Percentiles rank a stretch among this genome's conserved stretches.
These are phyloP conservation scores for Sporothrix schenckii DNA, from an alignment of 2,329 filamentous ascomycete species.

Conservation along the genomic window DNA sequence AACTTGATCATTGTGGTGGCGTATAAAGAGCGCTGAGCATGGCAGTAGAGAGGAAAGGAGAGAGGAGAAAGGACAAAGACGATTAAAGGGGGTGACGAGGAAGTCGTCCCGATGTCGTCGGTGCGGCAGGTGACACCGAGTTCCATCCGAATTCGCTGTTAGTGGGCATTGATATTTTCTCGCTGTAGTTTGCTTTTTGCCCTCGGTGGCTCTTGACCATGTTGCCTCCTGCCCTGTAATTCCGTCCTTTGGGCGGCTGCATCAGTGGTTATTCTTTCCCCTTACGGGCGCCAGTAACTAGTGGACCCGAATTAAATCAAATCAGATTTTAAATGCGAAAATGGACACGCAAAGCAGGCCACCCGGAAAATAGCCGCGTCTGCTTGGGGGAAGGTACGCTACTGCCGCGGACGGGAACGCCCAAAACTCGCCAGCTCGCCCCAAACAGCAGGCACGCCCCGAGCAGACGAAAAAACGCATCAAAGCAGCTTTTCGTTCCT, in stretches of 20 bases:
- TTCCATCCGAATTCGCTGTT: constrained; percentile 25
- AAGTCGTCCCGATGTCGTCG: background rate
- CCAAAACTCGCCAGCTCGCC: constrained; percentile 17
- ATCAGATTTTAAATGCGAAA: constrained; percentile 19
- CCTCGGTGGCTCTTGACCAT: background rate
- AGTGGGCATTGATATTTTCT: constrained; percentile 23
- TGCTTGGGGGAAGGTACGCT: constrained; percentile 13
- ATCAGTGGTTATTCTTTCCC: constrained; percentile 8
- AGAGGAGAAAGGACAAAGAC: background rate
- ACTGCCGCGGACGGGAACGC: constrained; percentile 23
- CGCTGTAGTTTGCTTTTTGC: background rate
- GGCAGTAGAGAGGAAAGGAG: background rate
- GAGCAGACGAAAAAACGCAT: constrained; percentile 23
- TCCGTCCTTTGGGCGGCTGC: constrained; percentile 6
- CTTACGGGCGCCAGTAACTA: background rate
- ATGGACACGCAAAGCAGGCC: constrained; percentile 12
- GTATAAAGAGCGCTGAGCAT: background rate
- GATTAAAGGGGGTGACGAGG: background rate
- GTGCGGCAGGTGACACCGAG: background rate
- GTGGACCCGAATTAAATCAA: constrained; percentile 26
- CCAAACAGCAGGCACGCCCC: constrained; percentile 27
- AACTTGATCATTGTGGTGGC: constrained; percentile 33
- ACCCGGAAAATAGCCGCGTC: constrained; percentile 37
- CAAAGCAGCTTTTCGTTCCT: constrained; percentile 15
- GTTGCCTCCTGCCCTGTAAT: constrained; percentile 16